phyloP scores from a whole-genome alignment of 352 stramenopile species.

The Phytophthora hibernalis region DNA sequence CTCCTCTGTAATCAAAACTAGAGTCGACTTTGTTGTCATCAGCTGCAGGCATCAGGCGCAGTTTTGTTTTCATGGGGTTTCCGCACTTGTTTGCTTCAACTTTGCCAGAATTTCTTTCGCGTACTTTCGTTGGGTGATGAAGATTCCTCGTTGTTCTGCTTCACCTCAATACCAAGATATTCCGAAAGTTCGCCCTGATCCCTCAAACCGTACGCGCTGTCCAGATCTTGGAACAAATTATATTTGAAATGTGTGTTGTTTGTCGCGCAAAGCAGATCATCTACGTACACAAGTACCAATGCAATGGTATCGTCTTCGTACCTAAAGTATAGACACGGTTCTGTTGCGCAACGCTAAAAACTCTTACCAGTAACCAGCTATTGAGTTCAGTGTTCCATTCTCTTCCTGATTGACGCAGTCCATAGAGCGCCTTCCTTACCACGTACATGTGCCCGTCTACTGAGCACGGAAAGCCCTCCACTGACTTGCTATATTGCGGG shows the following conservation, averaged over 20 bases:
- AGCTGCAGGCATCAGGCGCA: background rate
- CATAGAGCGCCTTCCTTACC: conserved; percentile 8
- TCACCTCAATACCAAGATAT: conserved; percentile 6
- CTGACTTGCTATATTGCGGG: too few species aligned
- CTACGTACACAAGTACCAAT: conserved; percentile 9
- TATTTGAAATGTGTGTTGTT: conserved; percentile 3
- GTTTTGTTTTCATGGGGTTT: conserved; percentile 11
- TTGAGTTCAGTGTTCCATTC: conserved; percentile 18
- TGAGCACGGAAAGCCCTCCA: too few species aligned
- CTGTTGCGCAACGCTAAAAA: conserved; percentile 2
- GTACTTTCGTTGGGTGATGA: conserved; percentile 10
- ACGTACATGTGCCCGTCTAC: conserved; percentile 3
- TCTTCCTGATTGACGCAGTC: conserved; percentile 9
- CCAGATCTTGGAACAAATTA: background rate
- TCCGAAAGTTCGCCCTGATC: conserved; percentile 10
- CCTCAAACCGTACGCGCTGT: conserved; percentile 7
- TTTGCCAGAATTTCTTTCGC: background rate
- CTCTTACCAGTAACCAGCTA: background rate
- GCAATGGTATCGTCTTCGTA: conserved; percentile 10
- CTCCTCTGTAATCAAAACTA: conserved; percentile 4
- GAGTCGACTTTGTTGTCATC: background rate
- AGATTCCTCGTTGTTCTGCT: background rate
- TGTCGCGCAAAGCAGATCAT: conserved; percentile 13
- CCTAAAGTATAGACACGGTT: conserved; percentile 21
- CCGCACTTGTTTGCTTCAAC: conserved; percentile 6